These are phyloP conservation scores for Eleusine indica DNA, from an alignment of 176 grass and related monocot genomes.

Conservation along the genomic window DNA sequence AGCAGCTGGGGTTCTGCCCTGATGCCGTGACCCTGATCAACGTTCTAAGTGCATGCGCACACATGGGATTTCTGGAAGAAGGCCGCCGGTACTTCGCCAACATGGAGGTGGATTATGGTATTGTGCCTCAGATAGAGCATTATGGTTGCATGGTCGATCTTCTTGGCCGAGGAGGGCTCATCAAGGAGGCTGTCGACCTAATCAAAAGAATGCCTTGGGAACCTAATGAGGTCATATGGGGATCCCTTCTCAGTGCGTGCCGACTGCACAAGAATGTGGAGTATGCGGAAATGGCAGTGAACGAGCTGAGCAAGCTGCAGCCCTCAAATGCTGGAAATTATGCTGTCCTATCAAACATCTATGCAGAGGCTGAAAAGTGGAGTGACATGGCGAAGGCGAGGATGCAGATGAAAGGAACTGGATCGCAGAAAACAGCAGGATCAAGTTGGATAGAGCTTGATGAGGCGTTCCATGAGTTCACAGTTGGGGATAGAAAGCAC, in stretches of 20 bases:
- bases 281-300: constrained; percentile 62
- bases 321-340: constrained; percentile 66
- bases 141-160: constrained; percentile 78
- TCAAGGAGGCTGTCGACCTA: constrained; percentile 61
- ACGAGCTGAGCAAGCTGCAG: constrained; percentile 60
- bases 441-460: constrained; percentile 74
- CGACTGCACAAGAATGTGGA: constrained; percentile 70
- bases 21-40: constrained; percentile 72
- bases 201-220: constrained; percentile 63
- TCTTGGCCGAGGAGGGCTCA: constrained; percentile 69
- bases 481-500: constrained; percentile 61
- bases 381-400: constrained; percentile 72
- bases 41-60: constrained; percentile 64
- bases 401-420: constrained; percentile 64
- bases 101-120: constrained; percentile 63
- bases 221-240: constrained; percentile 72
- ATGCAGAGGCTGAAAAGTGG: constrained; percentile 66
- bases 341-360: constrained; percentile 76
- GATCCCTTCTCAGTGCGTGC: constrained; percentile 77
- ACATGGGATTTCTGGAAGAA: constrained; percentile 68
- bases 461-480: constrained; percentile 74
- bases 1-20: constrained; percentile 53
- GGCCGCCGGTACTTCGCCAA: constrained; percentile 46
- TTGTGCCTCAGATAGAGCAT: constrained; percentile 71
- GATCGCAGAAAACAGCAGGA: constrained; percentile 64